Percentiles rank a stretch among this genome's conserved stretches.
Evolutionary conservation across 495 filamentous ascomycete species (phyloP).

Genomic region (Tetracladium setigerum): DNA sequence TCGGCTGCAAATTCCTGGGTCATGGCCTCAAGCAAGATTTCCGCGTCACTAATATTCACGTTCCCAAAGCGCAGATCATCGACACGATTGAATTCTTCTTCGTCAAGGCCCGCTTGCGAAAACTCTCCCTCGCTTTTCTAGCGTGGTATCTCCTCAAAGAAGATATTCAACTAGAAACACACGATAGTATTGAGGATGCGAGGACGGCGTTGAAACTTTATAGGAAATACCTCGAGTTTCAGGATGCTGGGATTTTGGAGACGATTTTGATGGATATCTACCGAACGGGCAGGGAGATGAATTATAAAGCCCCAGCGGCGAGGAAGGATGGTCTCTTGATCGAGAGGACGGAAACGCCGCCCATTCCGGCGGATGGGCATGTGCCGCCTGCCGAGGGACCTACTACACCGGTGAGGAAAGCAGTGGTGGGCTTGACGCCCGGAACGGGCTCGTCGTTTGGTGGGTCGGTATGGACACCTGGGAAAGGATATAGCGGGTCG

Average conservation of each 20-base stretch:
- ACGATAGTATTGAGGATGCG: conserved; percentile 93
- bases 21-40: conserved; percentile 92
- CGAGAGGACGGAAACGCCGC: conserved; percentile 30
- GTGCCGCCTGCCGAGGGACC: conserved; percentile 5
- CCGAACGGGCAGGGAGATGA: conserved; percentile 56
- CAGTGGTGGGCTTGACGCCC: conserved; percentile 23
- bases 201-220: conserved; percentile 83
- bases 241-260: conserved; percentile 74
- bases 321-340: conserved; percentile 24
- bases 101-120: conserved; percentile 57
- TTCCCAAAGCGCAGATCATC: conserved; percentile 83
- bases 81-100: conserved; percentile 89
- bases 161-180: conserved; percentile 80
- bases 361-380: conserved; percentile 5
- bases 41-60: conserved; percentile 93
- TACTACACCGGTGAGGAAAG: conserved; percentile 15
- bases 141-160: conserved; percentile 84
- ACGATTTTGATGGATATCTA: conserved; percentile 77
- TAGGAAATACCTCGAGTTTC: conserved; percentile 81
- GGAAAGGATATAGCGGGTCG: conserved; percentile 10
- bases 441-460: conserved; percentile 12
- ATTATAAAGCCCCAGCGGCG: conserved; percentile 60
- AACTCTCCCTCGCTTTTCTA: conserved; percentile 79
- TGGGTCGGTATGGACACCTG: conserved; percentile 20
- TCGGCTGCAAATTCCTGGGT: conserved; percentile 89